Evolutionary conservation across 2,329 filamentous ascomycete species (phyloP).

Genomic region (Cladophialophora bantiana): DNA sequence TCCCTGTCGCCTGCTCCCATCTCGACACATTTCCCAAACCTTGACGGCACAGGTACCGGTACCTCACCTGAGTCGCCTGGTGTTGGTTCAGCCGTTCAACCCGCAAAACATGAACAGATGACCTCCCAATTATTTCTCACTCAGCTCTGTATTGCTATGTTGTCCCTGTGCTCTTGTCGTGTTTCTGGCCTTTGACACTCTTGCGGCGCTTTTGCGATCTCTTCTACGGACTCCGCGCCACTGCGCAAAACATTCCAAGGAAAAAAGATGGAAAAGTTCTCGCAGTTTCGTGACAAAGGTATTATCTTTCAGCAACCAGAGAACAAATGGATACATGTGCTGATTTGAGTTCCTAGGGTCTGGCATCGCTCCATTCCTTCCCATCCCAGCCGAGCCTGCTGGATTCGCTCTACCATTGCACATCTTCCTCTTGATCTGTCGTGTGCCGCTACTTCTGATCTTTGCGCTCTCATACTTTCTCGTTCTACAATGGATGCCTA

Average conservation of each 20-base stretch:
- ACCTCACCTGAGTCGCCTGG: constrained; percentile 7
- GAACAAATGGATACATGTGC: background rate
- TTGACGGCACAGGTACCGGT: background rate
- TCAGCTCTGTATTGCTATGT: constrained; percentile 22
- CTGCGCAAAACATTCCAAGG: background rate
- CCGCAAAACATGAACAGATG: constrained; percentile 5
- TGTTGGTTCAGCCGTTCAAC: constrained; percentile 2
- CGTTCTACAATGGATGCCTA: constrained; percentile 80
- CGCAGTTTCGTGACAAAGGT: constrained; percentile 91
- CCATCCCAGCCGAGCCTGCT: constrained; percentile 71
- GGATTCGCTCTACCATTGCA: constrained; percentile 70
- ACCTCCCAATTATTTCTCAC: background rate
- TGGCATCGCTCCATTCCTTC: constrained; percentile 94
- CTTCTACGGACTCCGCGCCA: constrained; percentile 11
- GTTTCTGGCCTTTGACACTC: constrained; percentile 2
- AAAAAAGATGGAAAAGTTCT: constrained; percentile 84
- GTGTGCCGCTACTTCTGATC: constrained; percentile 77
- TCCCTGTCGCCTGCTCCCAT: background rate
- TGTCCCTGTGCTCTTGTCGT: constrained; percentile 7
- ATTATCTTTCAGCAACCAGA: constrained; percentile 37
- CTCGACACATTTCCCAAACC: background rate
- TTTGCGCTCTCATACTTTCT: constrained; percentile 76
- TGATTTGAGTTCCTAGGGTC: constrained; percentile 68
- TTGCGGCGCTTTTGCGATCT: constrained; percentile 6
- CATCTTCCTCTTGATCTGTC: constrained; percentile 77